Conservation (phyloP, 208 protist species). For the Leishmania arabica region DNA sequence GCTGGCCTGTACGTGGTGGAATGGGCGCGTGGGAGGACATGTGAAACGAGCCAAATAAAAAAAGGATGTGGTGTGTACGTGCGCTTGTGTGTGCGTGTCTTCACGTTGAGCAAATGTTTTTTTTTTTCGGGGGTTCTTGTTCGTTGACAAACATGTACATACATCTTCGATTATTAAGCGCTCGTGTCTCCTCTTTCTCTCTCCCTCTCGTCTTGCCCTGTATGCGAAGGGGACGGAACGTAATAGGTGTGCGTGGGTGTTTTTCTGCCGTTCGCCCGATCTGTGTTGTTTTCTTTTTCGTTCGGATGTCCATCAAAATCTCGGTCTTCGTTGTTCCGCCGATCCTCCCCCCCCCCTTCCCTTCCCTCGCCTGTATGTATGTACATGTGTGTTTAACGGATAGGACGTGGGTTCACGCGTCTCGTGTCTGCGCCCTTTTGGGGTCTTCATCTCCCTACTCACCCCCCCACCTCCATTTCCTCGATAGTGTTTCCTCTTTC, state of each 20-base stretch:
- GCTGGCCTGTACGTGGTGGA: not conserved
- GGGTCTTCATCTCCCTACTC: not conserved
- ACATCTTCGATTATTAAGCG: no score
- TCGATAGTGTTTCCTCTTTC: not conserved
- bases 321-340: constrained; percentile 2
- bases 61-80: not conserved
- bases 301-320: no score
- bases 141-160: not conserved
- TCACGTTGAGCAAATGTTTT: not conserved
- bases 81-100: not conserved
- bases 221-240: no score
- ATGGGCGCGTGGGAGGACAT: not conserved
- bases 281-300: no score
- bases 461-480: not conserved
- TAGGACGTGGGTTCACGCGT: not conserved
- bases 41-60: no score
- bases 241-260: no score
- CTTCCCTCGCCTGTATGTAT: not conserved
- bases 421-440: not conserved
- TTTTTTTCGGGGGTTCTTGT: not conserved
- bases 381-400: not conserved
- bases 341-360: not conserved
- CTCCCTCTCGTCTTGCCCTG: no score
- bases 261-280: no score
- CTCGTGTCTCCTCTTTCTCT: no score